phyloP scores from a whole-genome alignment of 768 basidiomycete genomes.

The Kondoa malvinella region DNA sequence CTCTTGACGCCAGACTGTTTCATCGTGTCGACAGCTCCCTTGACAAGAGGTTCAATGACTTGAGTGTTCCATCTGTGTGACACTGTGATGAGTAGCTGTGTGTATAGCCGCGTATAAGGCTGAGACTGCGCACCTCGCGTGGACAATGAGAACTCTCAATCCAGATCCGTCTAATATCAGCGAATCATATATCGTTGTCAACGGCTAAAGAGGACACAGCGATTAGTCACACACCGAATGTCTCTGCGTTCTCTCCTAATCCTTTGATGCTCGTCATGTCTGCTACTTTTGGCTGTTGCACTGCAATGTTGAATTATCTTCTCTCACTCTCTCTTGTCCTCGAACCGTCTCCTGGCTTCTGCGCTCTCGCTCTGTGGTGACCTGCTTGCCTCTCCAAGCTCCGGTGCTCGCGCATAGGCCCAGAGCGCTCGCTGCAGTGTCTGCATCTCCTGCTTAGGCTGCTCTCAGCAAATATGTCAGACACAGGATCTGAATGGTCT shows the following conservation, averaged over 20 bases:
- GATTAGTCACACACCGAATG: constrained; percentile 73
- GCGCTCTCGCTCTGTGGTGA: too few species aligned
- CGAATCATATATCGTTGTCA: neutral
- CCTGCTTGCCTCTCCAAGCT: too few species aligned
- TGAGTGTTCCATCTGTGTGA: constrained; percentile 57
- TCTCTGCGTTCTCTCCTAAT: constrained; percentile 31
- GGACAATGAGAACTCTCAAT: constrained; percentile 77
- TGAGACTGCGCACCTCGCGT: constrained; percentile 43
- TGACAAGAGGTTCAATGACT: constrained; percentile 69
- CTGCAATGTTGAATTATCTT: neutral
- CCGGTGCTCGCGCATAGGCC: too few species aligned
- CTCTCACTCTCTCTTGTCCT: neutral
- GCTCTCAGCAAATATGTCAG: too few species aligned
- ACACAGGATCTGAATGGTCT: too few species aligned
- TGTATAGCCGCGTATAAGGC: neutral
- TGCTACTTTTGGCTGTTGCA: neutral
- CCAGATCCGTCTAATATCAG: constrained; percentile 54
- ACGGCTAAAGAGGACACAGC: constrained; percentile 38
- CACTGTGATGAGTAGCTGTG: neutral
- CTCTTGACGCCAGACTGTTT: constrained; percentile 73
- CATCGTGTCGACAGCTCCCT: constrained; percentile 61
- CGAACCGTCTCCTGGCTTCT: too few species aligned
- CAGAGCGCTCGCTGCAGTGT: too few species aligned
- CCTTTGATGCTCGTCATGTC: neutral
- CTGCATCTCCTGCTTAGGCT: too few species aligned